Evolutionary conservation across 2,329 filamentous ascomycete species (phyloP), one percentile per base, ranked within the genome.

Genomic region (Fusarium phyllophilum): DNA sequence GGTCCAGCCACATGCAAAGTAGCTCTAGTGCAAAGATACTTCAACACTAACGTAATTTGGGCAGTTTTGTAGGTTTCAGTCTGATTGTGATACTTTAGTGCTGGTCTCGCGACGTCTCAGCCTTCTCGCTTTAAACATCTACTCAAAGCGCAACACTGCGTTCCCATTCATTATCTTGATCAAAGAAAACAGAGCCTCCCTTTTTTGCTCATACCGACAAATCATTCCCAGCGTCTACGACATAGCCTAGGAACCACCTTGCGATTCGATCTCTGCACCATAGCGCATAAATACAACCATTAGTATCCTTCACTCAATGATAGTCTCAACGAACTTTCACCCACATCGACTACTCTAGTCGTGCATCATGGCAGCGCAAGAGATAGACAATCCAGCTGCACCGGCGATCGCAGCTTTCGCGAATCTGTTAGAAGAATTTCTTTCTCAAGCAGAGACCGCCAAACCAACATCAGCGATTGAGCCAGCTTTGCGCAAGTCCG

Each of bases 401-500:
- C 81, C 85, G 58, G 86, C 86, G 57, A 89, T 92, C 59, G 84
- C 84, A 46, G 82, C 85, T 33, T 90, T 92, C 75, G 84, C 82
- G 41, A 78, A 79, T 33, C 84, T 92, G 31, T 84, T 94, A 38
- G 82, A 86, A 45, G 82, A 87, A 44, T 86, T 93, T 39, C 84
- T 95, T 45, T 80, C 83, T 42, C 88, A 87, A 79, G 92, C 92
- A 66, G 86, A 87, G 59, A 78, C 84, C 44, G 81, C 88, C 69
- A 94, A 94, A 81, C 84, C 86, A 38, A 85, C 86, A 41, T 81
- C 86, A 26, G 85, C 87, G 26, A 89, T 95, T 74, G 94, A 97
- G 76, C 93, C 93, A 18, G 90, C 92, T 8, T 86, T 98, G 72
- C 90, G 89, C 34, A 93, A 95, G 80, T 85, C 89, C 58, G 90